Evolutionary conservation across 345 rosid species (phyloP).

Genomic region (Conringia planisiliqua): DNA sequence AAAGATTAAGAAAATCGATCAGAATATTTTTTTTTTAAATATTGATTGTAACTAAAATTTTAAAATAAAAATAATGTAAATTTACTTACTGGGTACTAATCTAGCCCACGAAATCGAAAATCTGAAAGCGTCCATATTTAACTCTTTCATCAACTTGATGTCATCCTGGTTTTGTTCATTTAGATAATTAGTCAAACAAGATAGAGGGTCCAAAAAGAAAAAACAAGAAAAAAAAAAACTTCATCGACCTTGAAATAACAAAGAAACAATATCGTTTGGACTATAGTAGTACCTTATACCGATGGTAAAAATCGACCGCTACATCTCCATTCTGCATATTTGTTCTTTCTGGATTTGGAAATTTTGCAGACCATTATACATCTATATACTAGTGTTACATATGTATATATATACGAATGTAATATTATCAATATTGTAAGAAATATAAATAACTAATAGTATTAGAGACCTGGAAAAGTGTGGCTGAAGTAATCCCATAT

Average conservation of each 20-base stretch:
- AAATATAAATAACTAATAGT: not conserved
- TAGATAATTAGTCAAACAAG: not conserved
- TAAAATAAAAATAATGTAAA: not conserved
- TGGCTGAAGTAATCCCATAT: constrained; percentile 38
- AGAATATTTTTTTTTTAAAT: no score
- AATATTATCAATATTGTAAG: not conserved
- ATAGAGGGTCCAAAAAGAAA: not conserved
- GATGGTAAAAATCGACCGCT: constrained; percentile 44
- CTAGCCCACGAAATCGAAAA: constrained; percentile 58
- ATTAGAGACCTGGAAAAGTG: constrained; percentile 30
- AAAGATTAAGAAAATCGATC: not conserved
- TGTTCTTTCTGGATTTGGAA: constrained; percentile 37
- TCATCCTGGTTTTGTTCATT: constrained; percentile 39
- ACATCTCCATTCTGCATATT: constrained; percentile 44
- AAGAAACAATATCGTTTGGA: not conserved
- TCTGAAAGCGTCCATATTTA: constrained; percentile 49
- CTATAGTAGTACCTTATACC: constrained; percentile 35
- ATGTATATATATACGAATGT: not conserved
- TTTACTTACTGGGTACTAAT: constrained; percentile 42
- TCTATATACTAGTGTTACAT: not conserved
- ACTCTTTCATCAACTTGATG: constrained; percentile 44
- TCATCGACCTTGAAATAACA: not conserved
- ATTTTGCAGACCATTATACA: not conserved
- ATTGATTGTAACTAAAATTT: not conserved
- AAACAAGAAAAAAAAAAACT: not conserved